phyloP scores from a whole-genome alignment of 495 filamentous ascomycete genomes.

The Letharia columbiana region DNA sequence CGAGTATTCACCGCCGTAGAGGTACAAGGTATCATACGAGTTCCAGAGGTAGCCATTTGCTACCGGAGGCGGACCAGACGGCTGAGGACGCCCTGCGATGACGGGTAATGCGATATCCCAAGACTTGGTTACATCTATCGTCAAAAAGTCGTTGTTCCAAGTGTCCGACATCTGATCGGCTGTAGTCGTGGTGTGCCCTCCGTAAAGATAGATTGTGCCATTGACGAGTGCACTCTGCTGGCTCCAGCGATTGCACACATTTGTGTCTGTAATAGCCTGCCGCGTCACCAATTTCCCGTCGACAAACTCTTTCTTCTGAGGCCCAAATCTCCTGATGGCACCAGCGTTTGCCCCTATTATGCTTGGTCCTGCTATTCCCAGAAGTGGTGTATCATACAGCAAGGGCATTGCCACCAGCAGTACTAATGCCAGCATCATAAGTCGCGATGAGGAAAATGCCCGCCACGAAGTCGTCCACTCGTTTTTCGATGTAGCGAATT shows the following conservation, averaged over 20 bases:
- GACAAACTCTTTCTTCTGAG: neutral
- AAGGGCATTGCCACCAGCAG: slow-evolving; percentile 23
- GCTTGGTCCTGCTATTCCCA: slow-evolving; percentile 15
- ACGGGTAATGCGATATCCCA: slow-evolving; percentile 60
- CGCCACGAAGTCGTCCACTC: slow-evolving; percentile 6
- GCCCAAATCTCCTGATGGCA: slow-evolving; percentile 17
- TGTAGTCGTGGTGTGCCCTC: slow-evolving; percentile 49
- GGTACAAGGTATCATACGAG: slow-evolving; percentile 53
- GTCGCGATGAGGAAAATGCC: slow-evolving; percentile 14
- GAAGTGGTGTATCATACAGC: slow-evolving; percentile 19
- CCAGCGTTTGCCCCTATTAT: slow-evolving; percentile 25
- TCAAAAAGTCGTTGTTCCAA: slow-evolving; percentile 67
- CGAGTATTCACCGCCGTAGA: slow-evolving; percentile 66
- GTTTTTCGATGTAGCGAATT: neutral
- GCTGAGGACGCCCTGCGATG: slow-evolving; percentile 50
- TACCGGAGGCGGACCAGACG: slow-evolving; percentile 60
- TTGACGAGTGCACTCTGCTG: slow-evolving; percentile 63
- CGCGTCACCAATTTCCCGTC: slow-evolving; percentile 11
- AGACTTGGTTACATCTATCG: slow-evolving; percentile 53
- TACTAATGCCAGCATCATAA: slow-evolving; percentile 21
- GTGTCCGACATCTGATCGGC: slow-evolving; percentile 46
- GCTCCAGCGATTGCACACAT: slow-evolving; percentile 58
- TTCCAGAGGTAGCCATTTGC: slow-evolving; percentile 66
- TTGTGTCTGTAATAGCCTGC: slow-evolving; percentile 37
- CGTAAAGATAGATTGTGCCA: slow-evolving; percentile 68